Conservation (phyloP, 176 grass and related monocot species). For the Oryza meridionalis region DNA sequence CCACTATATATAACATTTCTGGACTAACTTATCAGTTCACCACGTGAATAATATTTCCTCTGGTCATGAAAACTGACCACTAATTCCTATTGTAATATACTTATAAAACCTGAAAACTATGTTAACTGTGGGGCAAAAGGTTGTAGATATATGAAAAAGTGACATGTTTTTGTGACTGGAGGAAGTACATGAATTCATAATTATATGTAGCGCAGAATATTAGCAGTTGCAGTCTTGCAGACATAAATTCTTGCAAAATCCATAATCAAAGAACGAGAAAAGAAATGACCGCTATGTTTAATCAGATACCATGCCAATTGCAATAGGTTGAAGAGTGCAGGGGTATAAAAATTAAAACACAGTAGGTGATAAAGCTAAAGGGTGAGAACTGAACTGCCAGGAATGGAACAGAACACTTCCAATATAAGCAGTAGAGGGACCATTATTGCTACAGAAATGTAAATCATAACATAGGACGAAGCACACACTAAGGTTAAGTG, state of each 20-base stretch:
- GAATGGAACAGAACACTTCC: constrained; percentile 1
- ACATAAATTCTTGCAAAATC: constrained; percentile 9
- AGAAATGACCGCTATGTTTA: background rate
- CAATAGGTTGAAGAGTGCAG: background rate
- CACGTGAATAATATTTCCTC: background rate
- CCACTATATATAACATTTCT: constrained; percentile 14
- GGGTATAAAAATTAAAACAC: constrained; percentile 23
- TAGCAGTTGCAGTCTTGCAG: constrained; percentile 21
- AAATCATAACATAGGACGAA: constrained; percentile 5
- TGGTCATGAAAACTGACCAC: background rate
- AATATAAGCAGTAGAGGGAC: background rate
- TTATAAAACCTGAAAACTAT: background rate
- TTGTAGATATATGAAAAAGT: background rate
- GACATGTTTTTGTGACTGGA: background rate
- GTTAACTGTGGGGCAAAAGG: background rate
- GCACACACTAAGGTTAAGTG: background rate
- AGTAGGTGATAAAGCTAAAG: background rate
- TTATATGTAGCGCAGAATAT: background rate
- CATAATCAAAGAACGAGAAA: constrained; percentile 10
- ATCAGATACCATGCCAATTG: background rate
- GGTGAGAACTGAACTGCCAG: background rate
- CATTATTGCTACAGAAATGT: background rate
- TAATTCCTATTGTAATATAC: background rate
- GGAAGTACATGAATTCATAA: background rate
- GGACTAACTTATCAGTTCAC: constrained; percentile 29